A percentile compares a stretch with the other conserved stretches of the same genome.
Conservation (phyloP, 2,329 filamentous ascomycete genomes). For the Mycosphaerella sp. region DNA sequence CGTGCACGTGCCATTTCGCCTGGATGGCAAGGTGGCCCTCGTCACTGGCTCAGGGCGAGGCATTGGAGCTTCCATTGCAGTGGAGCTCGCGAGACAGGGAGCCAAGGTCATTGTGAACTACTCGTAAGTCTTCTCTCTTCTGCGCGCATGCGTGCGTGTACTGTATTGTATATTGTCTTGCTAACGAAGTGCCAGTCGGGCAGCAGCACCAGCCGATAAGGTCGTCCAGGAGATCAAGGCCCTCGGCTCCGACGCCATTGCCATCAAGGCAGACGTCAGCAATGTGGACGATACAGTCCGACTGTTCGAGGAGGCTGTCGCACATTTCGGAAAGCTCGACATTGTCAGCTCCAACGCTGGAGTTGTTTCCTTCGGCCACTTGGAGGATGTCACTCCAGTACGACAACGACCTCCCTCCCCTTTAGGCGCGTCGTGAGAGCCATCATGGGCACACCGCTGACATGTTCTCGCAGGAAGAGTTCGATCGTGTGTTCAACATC, state of each 20-base stretch:
- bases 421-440: too few species aligned
- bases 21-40: conserved; percentile 47
- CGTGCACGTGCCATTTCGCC: conserved; percentile 32
- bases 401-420: conserved; percentile 4
- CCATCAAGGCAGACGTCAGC: conserved; percentile 61
- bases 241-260: conserved; percentile 53
- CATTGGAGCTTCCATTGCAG: conserved; percentile 59
- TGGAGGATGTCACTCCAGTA: conserved; percentile 49
- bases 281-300: conserved; percentile 55
- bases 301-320: conserved; percentile 56
- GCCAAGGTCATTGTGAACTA: conserved; percentile 61
- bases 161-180: background rate
- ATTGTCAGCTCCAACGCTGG: conserved; percentile 63
- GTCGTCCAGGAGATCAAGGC: conserved; percentile 60
- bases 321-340: conserved; percentile 58
- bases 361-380: conserved; percentile 46
- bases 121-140: conserved; percentile 33
- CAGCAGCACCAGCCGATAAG: conserved; percentile 54
- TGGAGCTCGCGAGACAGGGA: conserved; percentile 56
- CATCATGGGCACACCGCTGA: too few species aligned
- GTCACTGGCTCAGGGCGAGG: conserved; percentile 52
- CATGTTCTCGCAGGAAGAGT: conserved; percentile 40
- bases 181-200: conserved; percentile 38
- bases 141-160: background rate
- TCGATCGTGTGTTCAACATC: conserved; percentile 54